A percentile compares a stretch with the other conserved stretches of the same genome.
Conservation (phyloP, 148 eudicot species). For the Polygonum maritimum region DNA sequence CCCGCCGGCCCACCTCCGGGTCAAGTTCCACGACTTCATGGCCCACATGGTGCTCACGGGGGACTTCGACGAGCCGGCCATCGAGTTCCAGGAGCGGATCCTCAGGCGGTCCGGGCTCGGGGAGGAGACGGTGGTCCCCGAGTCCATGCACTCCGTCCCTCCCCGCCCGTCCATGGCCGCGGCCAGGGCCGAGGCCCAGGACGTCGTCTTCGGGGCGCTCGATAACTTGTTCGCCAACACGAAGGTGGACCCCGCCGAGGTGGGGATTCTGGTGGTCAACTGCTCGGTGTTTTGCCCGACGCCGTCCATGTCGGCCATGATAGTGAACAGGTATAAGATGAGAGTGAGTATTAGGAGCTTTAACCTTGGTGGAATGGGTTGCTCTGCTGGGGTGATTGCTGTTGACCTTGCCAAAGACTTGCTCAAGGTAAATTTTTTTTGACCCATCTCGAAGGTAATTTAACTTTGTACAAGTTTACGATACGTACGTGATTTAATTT, state of each 20-base stretch:
- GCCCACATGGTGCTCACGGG: neutral
- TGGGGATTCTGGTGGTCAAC: constrained; percentile 34
- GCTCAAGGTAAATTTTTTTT: neutral
- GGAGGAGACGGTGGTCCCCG: constrained; percentile 26
- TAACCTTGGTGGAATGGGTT: constrained; percentile 35
- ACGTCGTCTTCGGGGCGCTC: constrained; percentile 23
- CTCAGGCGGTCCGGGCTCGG: constrained; percentile 35
- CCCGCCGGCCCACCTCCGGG: neutral
- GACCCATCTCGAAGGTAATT: no score
- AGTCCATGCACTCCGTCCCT: constrained; percentile 20
- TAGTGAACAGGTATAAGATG: constrained; percentile 32
- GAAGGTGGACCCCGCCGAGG: constrained; percentile 18
- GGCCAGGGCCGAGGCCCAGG: constrained; percentile 25
- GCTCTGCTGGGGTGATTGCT: constrained; percentile 10
- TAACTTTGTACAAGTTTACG: no score
- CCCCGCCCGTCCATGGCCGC: constrained; percentile 24
- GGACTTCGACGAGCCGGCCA: neutral
- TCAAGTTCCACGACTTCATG: neutral
- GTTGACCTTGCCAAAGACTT: constrained; percentile 7
- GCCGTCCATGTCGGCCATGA: constrained; percentile 34
- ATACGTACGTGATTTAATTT: no score
- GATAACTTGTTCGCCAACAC: constrained; percentile 25
- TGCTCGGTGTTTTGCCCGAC: constrained; percentile 31
- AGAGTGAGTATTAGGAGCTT: constrained; percentile 24
- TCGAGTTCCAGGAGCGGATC: constrained; percentile 30